Evolutionary conservation across 345 rosid species (phyloP), one percentile per base, ranked within the genome.

Genomic region (Lepidium sativum): DNA sequence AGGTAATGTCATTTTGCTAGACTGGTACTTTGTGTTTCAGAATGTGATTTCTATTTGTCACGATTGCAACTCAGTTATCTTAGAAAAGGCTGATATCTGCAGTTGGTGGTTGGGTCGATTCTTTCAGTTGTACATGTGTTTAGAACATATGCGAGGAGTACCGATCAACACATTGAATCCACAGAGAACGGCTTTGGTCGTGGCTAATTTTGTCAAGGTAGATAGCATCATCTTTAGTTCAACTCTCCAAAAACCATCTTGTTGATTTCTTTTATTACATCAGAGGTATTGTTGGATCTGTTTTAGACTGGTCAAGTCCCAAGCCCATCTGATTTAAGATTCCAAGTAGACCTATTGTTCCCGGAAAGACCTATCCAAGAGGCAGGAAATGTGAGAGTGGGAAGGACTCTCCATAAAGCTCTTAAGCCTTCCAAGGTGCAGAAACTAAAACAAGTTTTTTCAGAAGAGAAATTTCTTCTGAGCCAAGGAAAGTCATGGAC

Each of bases 161-260:
- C 97, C 97, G 0, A 81, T 88, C 70, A 88, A 85, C 78, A 85
- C 99, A 34, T 68, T 94, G 75, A 90, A 94, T 83, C 92, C 95
- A n/a, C 96, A 88, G 75, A 81, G 95, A 79, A 83, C 91, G 23
- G 96, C 95, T 49, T 67, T 94, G 81, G 74, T 88, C 35, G 92
- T 91, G 10, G 91, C 89, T 52, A 85, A 94, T 72, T 91, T 82
- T 76, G 72, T 91, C 33, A 86, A 83, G 95, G 97, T 88, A 65
- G 4, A 72, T 67, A 48, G 34, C 65, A 57, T 23, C 42, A 66
- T 27, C 27, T 60, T 38, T 38, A 57, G 44, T 17, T 34, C 40
- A 29, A 6, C 14, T 37, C n/a, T 47, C 44, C 8, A 63, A 37
- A 49, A 8, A 15, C 48, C 25, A 25, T 49, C 11, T 50, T 49